Evolutionary conservation across 345 rosid genomes (phyloP), one percentile per base, ranked within the genome.

Genomic region (Raphanus sativus): DNA sequence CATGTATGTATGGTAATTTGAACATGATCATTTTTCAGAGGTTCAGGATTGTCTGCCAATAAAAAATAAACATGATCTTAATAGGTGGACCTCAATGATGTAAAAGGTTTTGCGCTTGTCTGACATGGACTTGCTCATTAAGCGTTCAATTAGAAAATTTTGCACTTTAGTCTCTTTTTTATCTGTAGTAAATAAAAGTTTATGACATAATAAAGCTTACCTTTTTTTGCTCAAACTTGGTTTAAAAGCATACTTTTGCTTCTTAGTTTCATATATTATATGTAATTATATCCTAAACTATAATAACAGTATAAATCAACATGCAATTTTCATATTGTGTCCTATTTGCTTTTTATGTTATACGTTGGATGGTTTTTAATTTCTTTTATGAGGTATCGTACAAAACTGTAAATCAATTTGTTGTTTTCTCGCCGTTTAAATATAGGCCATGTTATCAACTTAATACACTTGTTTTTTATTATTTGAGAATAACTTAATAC

Each of bases 11-110:
- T 32, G 15, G 67, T 21, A 13, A 32, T 48, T 63, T 10, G 8
- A 33, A 38, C 8, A 34, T 13, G 66, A 77, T 77, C 33, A 64
- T 13, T 63, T 13, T 29, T 64, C 63, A 71, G 66, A 66, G 81
- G 81, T 48, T 30, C 21, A 71, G 63, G 55, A 71, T 58, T 0
- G 0, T 4, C 32, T 32, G 62, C 81, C 73, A 71, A 71, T 78
- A 30, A 72, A 32, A 59, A 45, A 5, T 71, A 59, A 59, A 45
- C 17, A 17, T 71, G 38, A 66, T 59, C 15, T 34, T 71, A 2
- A 17, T 71, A 26, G 15, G 8, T 70, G 71, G 71, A 29, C 58
- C 71, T n/a, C 63, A 6, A 6, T 71, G 34, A 65, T 40, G 50
- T 75, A 16, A 28, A 59, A 56, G 9, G 38, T 56, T 56, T 25